Percentiles rank a stretch among this genome's conserved stretches.
phyloP scores from a whole-genome alignment of 768 basidiomycete species.

The Trametes maxima region DNA sequence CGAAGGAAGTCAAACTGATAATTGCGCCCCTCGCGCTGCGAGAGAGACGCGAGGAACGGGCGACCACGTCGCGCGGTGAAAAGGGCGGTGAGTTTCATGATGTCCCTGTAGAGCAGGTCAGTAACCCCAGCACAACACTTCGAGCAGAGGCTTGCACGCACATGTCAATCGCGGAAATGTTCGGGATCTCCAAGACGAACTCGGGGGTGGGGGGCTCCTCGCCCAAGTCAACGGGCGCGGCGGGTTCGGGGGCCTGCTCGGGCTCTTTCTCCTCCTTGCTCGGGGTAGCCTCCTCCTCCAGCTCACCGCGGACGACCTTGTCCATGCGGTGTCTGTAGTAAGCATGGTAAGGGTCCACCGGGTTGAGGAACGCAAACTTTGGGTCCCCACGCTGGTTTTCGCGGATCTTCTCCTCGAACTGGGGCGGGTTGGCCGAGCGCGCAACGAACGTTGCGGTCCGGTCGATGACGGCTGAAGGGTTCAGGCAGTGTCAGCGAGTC shows the following conservation, averaged over 20 bases:
- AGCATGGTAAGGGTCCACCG: conserved; percentile 96
- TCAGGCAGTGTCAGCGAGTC: conserved; percentile 10
- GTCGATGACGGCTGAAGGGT: conserved; percentile 81
- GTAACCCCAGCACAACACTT: neutral
- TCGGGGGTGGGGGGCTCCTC: conserved; percentile 78
- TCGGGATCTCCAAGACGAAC: conserved; percentile 85
- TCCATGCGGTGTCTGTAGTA: conserved; percentile 96
- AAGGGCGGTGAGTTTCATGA: conserved; percentile 93
- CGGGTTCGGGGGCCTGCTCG: conserved; percentile 33
- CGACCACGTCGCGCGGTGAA: conserved; percentile 93
- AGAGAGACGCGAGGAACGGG: conserved; percentile 81
- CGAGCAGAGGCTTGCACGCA: conserved; percentile 45
- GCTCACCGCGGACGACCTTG: conserved; percentile 74
- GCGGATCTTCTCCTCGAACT: conserved; percentile 96
- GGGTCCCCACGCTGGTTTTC: conserved; percentile 96
- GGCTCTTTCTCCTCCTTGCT: conserved; percentile 42
- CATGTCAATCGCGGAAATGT: conserved; percentile 88
- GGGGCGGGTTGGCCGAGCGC: conserved; percentile 88
- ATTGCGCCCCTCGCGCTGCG: conserved; percentile 88
- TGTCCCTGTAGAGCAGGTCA: conserved; percentile 63
- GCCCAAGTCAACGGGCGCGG: conserved; percentile 60
- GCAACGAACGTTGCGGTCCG: conserved; percentile 91
- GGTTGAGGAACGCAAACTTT: conserved; percentile 98
- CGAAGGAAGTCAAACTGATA: conserved; percentile 98
- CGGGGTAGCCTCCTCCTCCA: conserved; percentile 59